These are phyloP conservation scores for Zygosaccharomyces gambellarensis DNA, from an alignment of 805 yeast genomes.

Conservation along the genomic window DNA sequence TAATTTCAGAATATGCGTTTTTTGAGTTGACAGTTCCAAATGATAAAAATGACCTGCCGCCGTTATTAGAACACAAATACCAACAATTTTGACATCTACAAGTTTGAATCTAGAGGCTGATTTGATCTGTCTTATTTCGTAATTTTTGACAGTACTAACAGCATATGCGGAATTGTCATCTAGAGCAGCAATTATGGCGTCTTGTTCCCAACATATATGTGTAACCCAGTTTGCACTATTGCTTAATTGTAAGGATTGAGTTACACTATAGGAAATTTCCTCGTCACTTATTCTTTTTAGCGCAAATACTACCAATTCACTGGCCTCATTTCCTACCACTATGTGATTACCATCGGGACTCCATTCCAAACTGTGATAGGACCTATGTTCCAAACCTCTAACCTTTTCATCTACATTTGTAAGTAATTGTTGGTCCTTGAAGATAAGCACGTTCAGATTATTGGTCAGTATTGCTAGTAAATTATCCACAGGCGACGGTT, in stretches of 20 bases:
- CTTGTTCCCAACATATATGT: slow-evolving; percentile 15
- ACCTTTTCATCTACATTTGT: slow-evolving; percentile 22
- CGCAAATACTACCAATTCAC: slow-evolving; percentile 19
- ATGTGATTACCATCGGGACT: slow-evolving; percentile 20
- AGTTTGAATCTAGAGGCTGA: slow-evolving; percentile 20
- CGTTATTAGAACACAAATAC: slow-evolving; percentile 13
- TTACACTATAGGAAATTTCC: neutral
- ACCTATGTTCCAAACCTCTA: slow-evolving; percentile 11
- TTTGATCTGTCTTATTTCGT: slow-evolving; percentile 4
- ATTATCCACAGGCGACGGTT: slow-evolving; percentile 20
- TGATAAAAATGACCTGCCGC: slow-evolving; percentile 16
- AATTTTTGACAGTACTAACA: slow-evolving; percentile 1
- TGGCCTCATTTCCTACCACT: slow-evolving; percentile 27
- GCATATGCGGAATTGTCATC: slow-evolving; percentile 26
- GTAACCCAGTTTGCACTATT: slow-evolving; percentile 22
- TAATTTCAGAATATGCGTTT: slow-evolving; percentile 4
- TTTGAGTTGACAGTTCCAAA: slow-evolving; percentile 8
- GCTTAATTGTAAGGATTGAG: slow-evolving; percentile 1
- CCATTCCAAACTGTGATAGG: slow-evolving; percentile 30
- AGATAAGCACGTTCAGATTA: slow-evolving; percentile 28
- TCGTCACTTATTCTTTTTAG: slow-evolving; percentile 2
- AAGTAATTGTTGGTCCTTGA: slow-evolving; percentile 11
- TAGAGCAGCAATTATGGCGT: slow-evolving; percentile 13
- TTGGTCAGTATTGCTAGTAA: slow-evolving; percentile 28
- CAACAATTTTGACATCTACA: slow-evolving; percentile 18